Evolutionary conservation across 176 grass and related monocot species (phyloP).

Genomic region (Puccinellia tenuiflora): DNA sequence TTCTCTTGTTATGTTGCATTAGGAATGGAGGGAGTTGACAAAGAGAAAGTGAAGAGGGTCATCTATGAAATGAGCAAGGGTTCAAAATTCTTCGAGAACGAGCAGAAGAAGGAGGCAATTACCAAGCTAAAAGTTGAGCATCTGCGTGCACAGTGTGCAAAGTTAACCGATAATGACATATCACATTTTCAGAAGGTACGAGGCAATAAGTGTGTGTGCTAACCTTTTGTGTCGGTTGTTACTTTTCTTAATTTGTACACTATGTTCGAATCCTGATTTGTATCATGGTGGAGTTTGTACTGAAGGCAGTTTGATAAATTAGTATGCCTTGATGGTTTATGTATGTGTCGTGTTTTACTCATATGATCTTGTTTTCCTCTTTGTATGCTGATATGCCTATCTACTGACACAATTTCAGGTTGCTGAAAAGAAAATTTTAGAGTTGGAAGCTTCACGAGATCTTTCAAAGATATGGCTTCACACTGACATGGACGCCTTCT

Average conservation of each 20-base stretch:
- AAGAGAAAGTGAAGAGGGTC: conserved; percentile 78
- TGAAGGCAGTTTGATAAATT: neutral
- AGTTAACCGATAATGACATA: conserved; percentile 69
- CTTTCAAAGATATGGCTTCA: conserved; percentile 97
- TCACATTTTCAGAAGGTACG: conserved; percentile 75
- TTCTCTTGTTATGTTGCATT: conserved; percentile 9
- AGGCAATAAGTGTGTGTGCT: neutral
- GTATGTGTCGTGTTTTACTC: neutral
- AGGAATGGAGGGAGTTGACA: conserved; percentile 99
- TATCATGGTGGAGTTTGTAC: neutral
- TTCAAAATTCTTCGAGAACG: conserved; percentile 94
- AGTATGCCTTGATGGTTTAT: neutral
- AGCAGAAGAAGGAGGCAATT: conserved; percentile 75
- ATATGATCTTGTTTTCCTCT: neutral
- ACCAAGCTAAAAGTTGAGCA: conserved; percentile 77
- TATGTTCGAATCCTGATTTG: neutral
- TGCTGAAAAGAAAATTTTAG: conserved; percentile 68
- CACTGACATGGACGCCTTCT: conserved; percentile 96
- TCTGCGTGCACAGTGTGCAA: conserved; percentile 42
- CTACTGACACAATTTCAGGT: conserved; percentile 35
- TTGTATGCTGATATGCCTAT: neutral
- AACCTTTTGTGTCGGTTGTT: neutral
- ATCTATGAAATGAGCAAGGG: conserved; percentile 94
- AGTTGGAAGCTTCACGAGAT: conserved; percentile 82
- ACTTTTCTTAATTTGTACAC: neutral